Conservation (phyloP, 805 yeast species). For the Starmerella floris region DNA sequence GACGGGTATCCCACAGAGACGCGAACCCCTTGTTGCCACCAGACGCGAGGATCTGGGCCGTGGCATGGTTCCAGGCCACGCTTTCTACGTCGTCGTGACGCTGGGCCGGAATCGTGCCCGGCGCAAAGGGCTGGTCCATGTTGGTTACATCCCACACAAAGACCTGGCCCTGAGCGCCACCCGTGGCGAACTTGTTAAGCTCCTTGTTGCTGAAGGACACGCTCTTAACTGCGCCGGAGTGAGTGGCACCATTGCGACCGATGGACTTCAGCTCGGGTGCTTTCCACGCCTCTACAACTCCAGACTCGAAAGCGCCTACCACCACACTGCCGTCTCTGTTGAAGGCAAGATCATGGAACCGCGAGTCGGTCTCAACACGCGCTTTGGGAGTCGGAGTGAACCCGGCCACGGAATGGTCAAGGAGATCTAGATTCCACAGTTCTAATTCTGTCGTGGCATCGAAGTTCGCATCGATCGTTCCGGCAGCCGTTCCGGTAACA, state of each 20-base stretch:
- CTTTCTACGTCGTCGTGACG: constrained; percentile 70
- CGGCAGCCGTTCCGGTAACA: constrained; percentile 91
- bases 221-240: constrained; percentile 48
- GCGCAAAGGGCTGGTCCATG: constrained; percentile 38
- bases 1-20: constrained; percentile 85
- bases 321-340: constrained; percentile 26
- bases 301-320: constrained; percentile 85
- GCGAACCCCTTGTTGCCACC: constrained; percentile 79
- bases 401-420: constrained; percentile 25
- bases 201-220: constrained; percentile 69
- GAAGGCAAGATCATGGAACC: constrained; percentile 40
- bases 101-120: constrained; percentile 60
- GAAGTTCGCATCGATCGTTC: constrained; percentile 82
- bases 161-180: constrained; percentile 80
- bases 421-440: constrained; percentile 50
- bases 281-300: constrained; percentile 68
- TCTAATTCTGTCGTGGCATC: constrained; percentile 67
- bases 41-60: constrained; percentile 76
- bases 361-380: constrained; percentile 20
- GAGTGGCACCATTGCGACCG: constrained; percentile 30
- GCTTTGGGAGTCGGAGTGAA: constrained; percentile 19
- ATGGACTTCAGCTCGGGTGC: constrained; percentile 24
- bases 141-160: constrained; percentile 78
- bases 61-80: constrained; percentile 78
- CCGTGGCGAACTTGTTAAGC: constrained; percentile 61